phyloP scores from a whole-genome alignment of 176 grass and related monocot genomes.

The Oropetium thomaeum region DNA sequence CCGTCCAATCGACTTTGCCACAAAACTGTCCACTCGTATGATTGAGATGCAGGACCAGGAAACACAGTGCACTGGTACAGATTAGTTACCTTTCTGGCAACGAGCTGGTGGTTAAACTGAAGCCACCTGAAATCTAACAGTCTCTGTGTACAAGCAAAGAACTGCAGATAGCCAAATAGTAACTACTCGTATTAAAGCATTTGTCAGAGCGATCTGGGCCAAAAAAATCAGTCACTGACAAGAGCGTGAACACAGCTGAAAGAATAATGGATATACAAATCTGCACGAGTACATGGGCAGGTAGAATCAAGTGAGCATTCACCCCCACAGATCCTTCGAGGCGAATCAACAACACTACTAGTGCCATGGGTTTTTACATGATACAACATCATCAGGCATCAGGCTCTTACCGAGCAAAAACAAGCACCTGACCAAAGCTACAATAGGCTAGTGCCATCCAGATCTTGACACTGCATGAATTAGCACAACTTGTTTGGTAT shows the following conservation, averaged over 20 bases:
- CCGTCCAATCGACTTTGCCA: slow-evolving; percentile 2
- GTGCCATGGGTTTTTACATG: slow-evolving; percentile 22
- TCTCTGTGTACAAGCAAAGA: not conserved
- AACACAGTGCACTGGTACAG: not conserved
- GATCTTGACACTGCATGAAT: slow-evolving; percentile 32
- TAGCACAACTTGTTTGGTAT: slow-evolving; percentile 37
- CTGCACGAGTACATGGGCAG: slow-evolving; percentile 16
- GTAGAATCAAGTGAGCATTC: slow-evolving; percentile 28
- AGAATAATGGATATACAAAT: slow-evolving; percentile 58
- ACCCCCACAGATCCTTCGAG: slow-evolving; percentile 15
- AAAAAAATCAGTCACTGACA: not conserved
- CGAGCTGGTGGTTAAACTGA: not conserved
- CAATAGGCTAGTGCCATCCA: slow-evolving; percentile 16
- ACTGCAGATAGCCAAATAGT: not conserved
- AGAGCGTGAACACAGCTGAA: slow-evolving; percentile 14
- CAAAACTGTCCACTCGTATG: slow-evolving; percentile 13
- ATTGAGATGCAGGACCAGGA: not conserved
- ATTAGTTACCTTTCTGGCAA: not conserved
- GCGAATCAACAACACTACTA: not conserved
- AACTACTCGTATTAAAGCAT: not conserved
- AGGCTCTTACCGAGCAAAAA: slow-evolving; percentile 27
- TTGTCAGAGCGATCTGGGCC: not conserved
- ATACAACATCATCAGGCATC: slow-evolving; percentile 38
- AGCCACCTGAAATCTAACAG: not conserved
- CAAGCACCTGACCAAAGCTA: slow-evolving; percentile 2